Conservation (phyloP, 257 asterid genomes). For the Solanum virginianum region DNA sequence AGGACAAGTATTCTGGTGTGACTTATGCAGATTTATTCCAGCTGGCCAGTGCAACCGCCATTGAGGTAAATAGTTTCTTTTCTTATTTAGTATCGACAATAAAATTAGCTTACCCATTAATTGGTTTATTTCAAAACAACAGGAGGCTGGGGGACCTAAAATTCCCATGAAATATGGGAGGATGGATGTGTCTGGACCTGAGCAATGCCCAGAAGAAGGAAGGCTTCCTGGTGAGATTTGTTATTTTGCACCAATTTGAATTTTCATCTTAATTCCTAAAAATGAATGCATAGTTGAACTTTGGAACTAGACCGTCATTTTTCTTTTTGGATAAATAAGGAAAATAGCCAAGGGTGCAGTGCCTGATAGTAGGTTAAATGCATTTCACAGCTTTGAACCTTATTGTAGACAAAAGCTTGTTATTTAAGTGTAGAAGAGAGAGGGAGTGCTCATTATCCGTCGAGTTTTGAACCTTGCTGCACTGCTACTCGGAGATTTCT, state of each 20-base stretch:
- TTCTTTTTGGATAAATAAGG: not conserved
- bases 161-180: slow-evolving; percentile 98
- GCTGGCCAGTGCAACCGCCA: slow-evolving; percentile 95
- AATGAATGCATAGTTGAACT: not conserved
- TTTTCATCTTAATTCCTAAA: not conserved
- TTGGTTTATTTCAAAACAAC: slow-evolving; percentile 6
- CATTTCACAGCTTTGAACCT: not conserved
- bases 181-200: slow-evolving; percentile 73
- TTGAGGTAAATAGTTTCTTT: slow-evolving; percentile 43
- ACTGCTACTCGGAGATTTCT: not conserved
- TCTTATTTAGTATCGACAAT: not conserved
- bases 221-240: slow-evolving; percentile 83
- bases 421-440: not conserved
- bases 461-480: not conserved
- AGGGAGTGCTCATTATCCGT: not conserved
- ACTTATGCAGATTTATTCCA: slow-evolving; percentile 91
- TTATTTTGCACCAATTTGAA: not conserved
- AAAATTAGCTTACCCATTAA: not conserved
- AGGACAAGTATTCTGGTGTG: slow-evolving; percentile 75
- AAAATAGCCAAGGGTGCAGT: not conserved
- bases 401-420: not conserved
- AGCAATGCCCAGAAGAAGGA: slow-evolving; percentile 98
- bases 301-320: not conserved
- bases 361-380: not conserved
- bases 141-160: slow-evolving; percentile 98